These are phyloP conservation scores for Fennellomyces sp. DNA, from an alignment of 371 early-diverging fungal genomes.

Conservation along the genomic window DNA sequence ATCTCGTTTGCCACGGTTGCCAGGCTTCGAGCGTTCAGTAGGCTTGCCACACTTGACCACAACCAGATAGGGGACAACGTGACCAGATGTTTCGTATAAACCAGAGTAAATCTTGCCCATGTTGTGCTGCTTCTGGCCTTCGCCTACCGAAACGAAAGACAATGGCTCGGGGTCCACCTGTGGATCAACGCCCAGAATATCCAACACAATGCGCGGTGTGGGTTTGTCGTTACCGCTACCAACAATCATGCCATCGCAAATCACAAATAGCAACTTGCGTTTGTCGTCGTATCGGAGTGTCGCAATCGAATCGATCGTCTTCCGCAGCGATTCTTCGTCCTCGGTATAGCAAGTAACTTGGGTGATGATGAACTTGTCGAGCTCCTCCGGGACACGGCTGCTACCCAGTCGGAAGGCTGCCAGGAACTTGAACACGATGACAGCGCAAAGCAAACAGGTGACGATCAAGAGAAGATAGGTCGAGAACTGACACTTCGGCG, in stretches of 20 bases:
- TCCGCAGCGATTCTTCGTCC: constrained; percentile 89
- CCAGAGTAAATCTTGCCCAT: constrained; percentile 97
- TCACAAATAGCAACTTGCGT: constrained; percentile 91
- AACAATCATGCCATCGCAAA: constrained; percentile 89
- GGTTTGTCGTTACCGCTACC: constrained; percentile 93
- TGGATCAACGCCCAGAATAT: constrained; percentile 86
- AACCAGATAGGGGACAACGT: constrained; percentile 88
- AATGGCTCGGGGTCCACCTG: constrained; percentile 80
- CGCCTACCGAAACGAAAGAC: constrained; percentile 85
- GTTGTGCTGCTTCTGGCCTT: constrained; percentile 87
- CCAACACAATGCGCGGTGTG: constrained; percentile 93
- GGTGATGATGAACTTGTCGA: constrained; percentile 90
- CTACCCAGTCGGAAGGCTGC: constrained; percentile 88
- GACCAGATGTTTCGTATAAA: constrained; percentile 83
- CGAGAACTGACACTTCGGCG: constrained; percentile 83
- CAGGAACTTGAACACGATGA: constrained; percentile 90
- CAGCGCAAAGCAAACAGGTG: constrained; percentile 75
- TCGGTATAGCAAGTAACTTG: constrained; percentile 98
- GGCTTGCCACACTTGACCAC: constrained; percentile 90
- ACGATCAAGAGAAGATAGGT: constrained; percentile 83
- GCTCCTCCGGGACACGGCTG: constrained; percentile 79
- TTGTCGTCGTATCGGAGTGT: constrained; percentile 91
- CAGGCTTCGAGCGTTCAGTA: constrained; percentile 75
- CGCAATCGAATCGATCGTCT: constrained; percentile 95
- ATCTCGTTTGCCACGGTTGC: constrained; percentile 99